These are phyloP conservation scores for Alternaria arborescens DNA, from an alignment of 2,329 filamentous ascomycete genomes.

Conservation along the genomic window DNA sequence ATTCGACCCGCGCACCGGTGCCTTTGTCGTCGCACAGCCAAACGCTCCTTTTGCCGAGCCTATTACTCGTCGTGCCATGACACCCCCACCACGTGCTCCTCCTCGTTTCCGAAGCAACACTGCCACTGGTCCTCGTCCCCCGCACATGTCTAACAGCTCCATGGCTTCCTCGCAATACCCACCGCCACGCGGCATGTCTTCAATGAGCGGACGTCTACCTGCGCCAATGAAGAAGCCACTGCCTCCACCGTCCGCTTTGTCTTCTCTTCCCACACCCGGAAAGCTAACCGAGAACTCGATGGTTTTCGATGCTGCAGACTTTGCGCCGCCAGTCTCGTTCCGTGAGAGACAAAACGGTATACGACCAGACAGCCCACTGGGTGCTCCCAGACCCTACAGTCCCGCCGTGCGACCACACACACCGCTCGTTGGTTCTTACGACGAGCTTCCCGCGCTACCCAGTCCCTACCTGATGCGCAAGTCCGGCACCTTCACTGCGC, in stretches of 20 bases:
- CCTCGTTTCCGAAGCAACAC: constrained; percentile 60
- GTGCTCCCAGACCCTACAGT: constrained; percentile 72
- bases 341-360: constrained; percentile 73
- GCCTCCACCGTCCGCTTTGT: constrained; percentile 77
- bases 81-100: constrained; percentile 79
- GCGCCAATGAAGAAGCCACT: constrained; percentile 63
- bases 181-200: constrained; percentile 53
- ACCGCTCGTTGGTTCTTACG: constrained; percentile 84
- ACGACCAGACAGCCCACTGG: constrained; percentile 66
- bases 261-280: constrained; percentile 82
- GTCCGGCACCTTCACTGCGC: constrained; percentile 77
- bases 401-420: constrained; percentile 76
- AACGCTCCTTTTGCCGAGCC: constrained; percentile 78
- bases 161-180: constrained; percentile 57
- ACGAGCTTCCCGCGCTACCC: constrained; percentile 84
- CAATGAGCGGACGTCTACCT: constrained; percentile 50
- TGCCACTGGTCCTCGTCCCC: constrained; percentile 35
- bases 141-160: constrained; percentile 60
- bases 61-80: constrained; percentile 91
- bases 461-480: constrained; percentile 84
- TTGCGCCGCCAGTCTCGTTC: constrained; percentile 75
- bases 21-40: constrained; percentile 65
- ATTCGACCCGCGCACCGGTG: constrained; percentile 66
- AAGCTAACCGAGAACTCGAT: constrained; percentile 80
- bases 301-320: constrained; percentile 79